Percentiles rank a stretch among this genome's conserved stretches.
phyloP scores from a whole-genome alignment of 2,329 filamentous ascomycete species.

The Diaporthe sp. region DNA sequence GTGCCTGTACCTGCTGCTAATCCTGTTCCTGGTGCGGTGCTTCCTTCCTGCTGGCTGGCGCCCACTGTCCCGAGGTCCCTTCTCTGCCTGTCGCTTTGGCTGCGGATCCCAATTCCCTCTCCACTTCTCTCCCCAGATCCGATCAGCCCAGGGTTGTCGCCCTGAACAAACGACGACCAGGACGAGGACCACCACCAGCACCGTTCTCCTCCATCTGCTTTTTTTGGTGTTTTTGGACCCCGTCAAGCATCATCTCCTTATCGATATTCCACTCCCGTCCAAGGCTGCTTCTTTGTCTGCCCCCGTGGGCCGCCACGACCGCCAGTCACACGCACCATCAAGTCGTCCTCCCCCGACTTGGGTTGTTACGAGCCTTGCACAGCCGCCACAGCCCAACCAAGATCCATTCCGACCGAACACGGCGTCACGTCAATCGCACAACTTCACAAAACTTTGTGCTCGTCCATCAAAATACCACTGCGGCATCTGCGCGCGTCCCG shows the following conservation, averaged over 20 bases:
- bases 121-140: conserved; percentile 20
- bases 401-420: conserved; percentile 2
- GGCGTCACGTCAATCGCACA: not conserved
- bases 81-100: not conserved
- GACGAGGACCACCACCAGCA: conserved; percentile 1
- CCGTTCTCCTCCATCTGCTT: not conserved
- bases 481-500: no score
- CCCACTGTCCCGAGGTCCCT: conserved; percentile 3
- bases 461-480: not conserved
- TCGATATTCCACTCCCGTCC: conserved; percentile 27
- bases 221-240: conserved; percentile 30
- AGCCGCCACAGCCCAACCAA: conserved; percentile 33
- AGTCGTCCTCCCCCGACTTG: conserved; percentile 23
- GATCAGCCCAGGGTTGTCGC: conserved; percentile 18
- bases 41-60: conserved; percentile 16
- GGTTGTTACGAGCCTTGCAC: conserved; percentile 32
- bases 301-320: not conserved
- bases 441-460: not conserved
- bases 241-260: not conserved
- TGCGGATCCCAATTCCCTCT: conserved; percentile 35
- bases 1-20: conserved; percentile 22
- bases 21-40: conserved; percentile 29
- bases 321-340: not conserved
- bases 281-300: conserved; percentile 18
- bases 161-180: conserved; percentile 21